Base-by-base conservation (phyloP, 2,329 filamentous ascomycete genomes). In the Aureobasidium sp. region DNA sequence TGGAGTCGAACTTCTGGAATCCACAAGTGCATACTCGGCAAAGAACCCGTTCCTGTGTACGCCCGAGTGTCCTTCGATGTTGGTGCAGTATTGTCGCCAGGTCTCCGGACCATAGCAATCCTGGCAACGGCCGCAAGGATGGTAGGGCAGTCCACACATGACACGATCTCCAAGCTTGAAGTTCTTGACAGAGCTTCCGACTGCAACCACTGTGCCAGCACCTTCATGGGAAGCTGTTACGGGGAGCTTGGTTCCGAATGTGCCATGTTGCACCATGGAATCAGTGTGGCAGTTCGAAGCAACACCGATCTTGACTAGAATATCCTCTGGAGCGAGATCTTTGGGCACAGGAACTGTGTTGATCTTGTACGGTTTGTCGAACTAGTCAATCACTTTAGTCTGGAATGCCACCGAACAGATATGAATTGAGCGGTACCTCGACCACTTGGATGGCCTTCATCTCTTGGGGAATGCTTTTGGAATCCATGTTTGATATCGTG, bases 281-380 rank as follows among this genome's bases (percentile, higher is more conserved):
- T 86, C 84, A 0, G 84, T 86, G 73, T 87, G 84, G 73, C 84
- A 86, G 67, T 85, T 78, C 1, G 81, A 84, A 10, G 81, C 83
- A 16, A 82, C 82, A 60, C 81, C 83, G 57, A 84, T 75, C 69
- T 83, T 84, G 67, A 86, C 75, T 39, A 86, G 78, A n/a, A 87
- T 73, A 65, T 86, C 83, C 65, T 81, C 67, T 0, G 79, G 76
- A 5, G 72, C 70, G 16, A 84, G 77, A 21, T 67, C 52, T 9
- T 70, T 69, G 7, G 83, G 83, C 1, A 80, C 76, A 13, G 78
- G 74, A 36, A 85, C 70, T 16, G 74, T 71, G 66, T 77, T 76
- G 63, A 86, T 73, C 55, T 77, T 67, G 71, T 86, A 85, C 6
- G 83, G 82, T 64, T 79, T 74, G 65, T 83, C 77, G 76, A 75